Conservation (phyloP, 2,329 filamentous ascomycete genomes). For the Venturia nashicola region DNA sequence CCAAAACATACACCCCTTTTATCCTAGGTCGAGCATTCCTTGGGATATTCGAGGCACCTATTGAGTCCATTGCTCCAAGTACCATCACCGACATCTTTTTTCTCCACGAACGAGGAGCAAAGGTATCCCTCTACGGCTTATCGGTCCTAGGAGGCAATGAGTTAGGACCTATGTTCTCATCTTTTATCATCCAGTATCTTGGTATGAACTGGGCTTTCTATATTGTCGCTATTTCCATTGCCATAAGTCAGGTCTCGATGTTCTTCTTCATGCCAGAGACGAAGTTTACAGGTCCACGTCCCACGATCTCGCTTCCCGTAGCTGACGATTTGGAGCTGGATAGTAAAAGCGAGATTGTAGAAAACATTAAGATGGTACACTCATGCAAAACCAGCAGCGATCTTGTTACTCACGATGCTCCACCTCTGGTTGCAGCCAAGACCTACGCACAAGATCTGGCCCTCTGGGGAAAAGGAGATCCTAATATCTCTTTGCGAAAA, state of each 20-base stretch:
- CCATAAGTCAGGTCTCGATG: constrained; percentile 24
- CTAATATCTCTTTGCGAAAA: constrained; percentile 15
- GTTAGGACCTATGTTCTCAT: constrained; percentile 27
- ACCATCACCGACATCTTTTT: constrained; percentile 22
- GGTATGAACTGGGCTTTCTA: constrained; percentile 31
- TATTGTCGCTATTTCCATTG: constrained; percentile 20
- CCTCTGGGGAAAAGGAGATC: constrained; percentile 14
- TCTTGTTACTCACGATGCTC: neutral
- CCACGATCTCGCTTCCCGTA: neutral
- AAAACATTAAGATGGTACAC: neutral
- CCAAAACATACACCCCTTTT: neutral
- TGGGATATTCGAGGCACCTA: constrained; percentile 15
- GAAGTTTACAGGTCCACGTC: constrained; percentile 19
- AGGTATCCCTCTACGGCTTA: constrained; percentile 28
- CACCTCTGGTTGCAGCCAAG: constrained; percentile 9
- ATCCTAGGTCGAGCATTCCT: constrained; percentile 14
- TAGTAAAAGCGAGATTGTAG: neutral
- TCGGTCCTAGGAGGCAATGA: constrained; percentile 29
- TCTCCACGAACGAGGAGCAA: constrained; percentile 22
- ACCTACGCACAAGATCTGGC: constrained; percentile 11
- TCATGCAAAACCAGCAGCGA: neutral
- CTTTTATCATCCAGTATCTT: constrained; percentile 27
- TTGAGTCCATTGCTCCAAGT: constrained; percentile 17
- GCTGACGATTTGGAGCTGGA: neutral
- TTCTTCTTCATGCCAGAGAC: constrained; percentile 27